Base-by-base conservation (phyloP, 139 green algal genomes). In the Tetradesmus obliquus region DNA sequence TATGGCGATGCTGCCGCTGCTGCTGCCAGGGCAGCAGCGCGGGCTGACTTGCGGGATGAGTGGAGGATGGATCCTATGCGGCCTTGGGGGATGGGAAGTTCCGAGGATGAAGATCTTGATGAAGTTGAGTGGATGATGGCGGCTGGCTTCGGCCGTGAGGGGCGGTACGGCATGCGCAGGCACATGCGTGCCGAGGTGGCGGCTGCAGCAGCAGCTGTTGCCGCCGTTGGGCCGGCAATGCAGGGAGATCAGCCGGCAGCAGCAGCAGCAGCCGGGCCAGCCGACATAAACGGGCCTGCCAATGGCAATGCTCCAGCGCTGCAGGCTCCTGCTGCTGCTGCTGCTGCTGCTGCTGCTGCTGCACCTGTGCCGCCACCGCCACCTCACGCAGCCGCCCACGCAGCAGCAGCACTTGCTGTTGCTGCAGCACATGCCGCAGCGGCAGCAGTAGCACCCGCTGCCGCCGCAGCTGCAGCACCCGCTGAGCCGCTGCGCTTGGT, bases 351-450 rank as follows among this genome's bases (percentile, higher is more conserved):
- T 60, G 32, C 79, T 24, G 22, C 79, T 20, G 6, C 74, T 82
- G 20, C 74, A 5, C 22, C 74, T 82, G 7, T 9, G 57, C 57
- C 5, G n/a, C 66, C 66, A 76, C 66, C 66, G 2, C 66, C 66
- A 76, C 17, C 19, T 72, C 10, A 17, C n/a, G 15, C 15, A 76
- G 60, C 60, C 51, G 84, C 55, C 57, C 20, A 24, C n/a, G 24
- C 57, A 60, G 22, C 83, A 55, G 57, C 83, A 57, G 20, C 83
- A 79, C 55, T 62, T 9, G 55, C 83, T 88, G 83, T 32, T 76
- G 83, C 57, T 76, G 57, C 82, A 45, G 82, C 82, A 54, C 51
- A 55, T 53, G 55, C 82, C 72, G 82, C 82, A 87, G 53, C 54
- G 19, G 54, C 82, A 66, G 51, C 45, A 86, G 80, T 10, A 15